Percentiles rank a stretch among this genome's conserved stretches.
These are phyloP conservation scores for Diplodia mutila DNA, from an alignment of 2,329 filamentous ascomycete species.

Conservation along the genomic window DNA sequence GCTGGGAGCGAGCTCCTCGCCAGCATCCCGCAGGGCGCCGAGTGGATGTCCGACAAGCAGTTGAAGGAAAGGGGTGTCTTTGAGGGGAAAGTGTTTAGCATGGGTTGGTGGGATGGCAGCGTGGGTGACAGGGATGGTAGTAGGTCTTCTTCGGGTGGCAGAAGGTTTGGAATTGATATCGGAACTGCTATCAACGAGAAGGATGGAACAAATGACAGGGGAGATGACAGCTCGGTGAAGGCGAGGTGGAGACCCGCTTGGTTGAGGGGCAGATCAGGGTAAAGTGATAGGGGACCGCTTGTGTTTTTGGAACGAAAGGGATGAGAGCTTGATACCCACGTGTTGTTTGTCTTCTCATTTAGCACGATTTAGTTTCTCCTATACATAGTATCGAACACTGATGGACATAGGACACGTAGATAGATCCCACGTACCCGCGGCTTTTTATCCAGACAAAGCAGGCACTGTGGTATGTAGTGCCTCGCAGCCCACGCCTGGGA, in stretches of 20 bases:
- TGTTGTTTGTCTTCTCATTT: background rate
- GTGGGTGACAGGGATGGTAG: background rate
- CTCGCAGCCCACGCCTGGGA: no score
- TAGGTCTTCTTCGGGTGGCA: background rate
- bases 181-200: background rate
- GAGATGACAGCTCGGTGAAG: background rate
- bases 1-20: background rate
- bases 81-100: background rate
- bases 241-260: conserved; percentile 5
- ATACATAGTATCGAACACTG: background rate
- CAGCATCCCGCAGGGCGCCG: background rate
- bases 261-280: background rate
- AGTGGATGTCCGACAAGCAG: background rate
- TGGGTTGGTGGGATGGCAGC: conserved; percentile 5
- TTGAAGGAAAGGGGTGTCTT: background rate
- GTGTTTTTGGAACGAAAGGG: background rate
- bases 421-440: no score
- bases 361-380: background rate
- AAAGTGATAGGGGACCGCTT: background rate
- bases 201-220: background rate
- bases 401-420: no score
- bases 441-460: background rate
- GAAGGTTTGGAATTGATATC: conserved; percentile 9
- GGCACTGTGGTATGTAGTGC: background rate
- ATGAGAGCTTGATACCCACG: background rate